These are phyloP conservation scores for Eremochloa ophiuroides DNA, from an alignment of 176 grass and related monocot species.

Conservation along the genomic window DNA sequence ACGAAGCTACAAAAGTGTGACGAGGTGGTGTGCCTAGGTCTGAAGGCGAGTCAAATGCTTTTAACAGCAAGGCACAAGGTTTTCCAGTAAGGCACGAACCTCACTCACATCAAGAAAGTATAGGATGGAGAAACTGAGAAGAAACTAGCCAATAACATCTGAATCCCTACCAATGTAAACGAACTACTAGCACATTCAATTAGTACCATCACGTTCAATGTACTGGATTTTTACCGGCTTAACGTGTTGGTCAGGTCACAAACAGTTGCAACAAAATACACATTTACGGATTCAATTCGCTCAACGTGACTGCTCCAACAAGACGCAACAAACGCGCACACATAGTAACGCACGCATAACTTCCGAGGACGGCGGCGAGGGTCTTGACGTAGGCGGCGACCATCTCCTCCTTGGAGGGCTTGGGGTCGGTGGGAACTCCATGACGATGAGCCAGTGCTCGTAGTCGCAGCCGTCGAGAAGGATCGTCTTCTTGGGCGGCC, in stretches of 20 bases:
- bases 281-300: background rate
- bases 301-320: background rate
- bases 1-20: background rate
- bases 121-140: background rate
- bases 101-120: background rate
- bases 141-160: background rate
- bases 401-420: conserved; percentile 84
- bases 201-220: too few relatives aligned
- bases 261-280: background rate
- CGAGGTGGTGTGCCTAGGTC: background rate
- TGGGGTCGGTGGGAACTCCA: conserved; percentile 73
- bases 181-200: background rate
- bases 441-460: conserved; percentile 95
- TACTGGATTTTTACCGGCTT: too few relatives aligned
- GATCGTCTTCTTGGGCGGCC: conserved; percentile 89
- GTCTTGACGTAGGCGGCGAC: conserved; percentile 75
- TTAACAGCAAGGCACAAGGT: background rate
- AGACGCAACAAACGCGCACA: background rate
- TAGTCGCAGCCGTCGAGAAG: conserved; percentile 95
- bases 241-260: background rate
- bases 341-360: conserved; percentile 24
- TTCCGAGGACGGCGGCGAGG: conserved; percentile 63
- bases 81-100: background rate
- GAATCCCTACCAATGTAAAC: background rate
- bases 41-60: background rate